Base-by-base conservation (phyloP, 352 stramenopile genomes). In the Saprolegnia parasitica region DNA sequence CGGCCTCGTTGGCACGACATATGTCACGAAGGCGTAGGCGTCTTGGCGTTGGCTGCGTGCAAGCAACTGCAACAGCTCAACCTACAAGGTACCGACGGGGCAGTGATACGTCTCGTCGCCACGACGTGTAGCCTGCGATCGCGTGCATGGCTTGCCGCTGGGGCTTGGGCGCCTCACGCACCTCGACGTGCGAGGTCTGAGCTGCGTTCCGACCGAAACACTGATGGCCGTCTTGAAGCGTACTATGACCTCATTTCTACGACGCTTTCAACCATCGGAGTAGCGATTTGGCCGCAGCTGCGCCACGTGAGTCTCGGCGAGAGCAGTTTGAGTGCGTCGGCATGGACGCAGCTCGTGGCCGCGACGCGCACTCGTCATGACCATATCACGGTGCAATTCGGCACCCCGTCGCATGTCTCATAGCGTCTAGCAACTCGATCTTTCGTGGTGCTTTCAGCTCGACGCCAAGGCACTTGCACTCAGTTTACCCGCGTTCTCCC, bases 371-470 rank as follows among this genome's bases (percentile, higher is more conserved):
- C 29, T 35, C 3, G 32, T 21, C 32, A 52, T 29, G 57, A 32
- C 42, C 18, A n/a, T n/a, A 2, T 49, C 18, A n/a, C 11, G 42
- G 42, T 49, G 18, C 42, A 3, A 15, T 11, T 8, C 42, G 42
- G 10, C 13, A 49, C 42, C 1, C 20, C 23, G 1, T 21, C 26
- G 4, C 26, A 37, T 4, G 29, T 5, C 10, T 39, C n/a, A 23
- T 6, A 13, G 9, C 40, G 15, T 13, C 5, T 56, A 67, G 58
- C n/a, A 15, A 4, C 35, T 67, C 11, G 39, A 67, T 56, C 42
- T 67, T 8, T 67, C 58, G 42, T 67, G 58, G 58, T 67, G 58
- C 29, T 67, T 67, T 42, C 39, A 54, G n/a, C 40, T 67, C 8
- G 42, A 32, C 2, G 42, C 15, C 35, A 20, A 62, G 0, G 35